These are phyloP conservation scores for Colletotrichum endophyticum DNA, from an alignment of 2,329 filamentous ascomycete species.

Conservation along the genomic window DNA sequence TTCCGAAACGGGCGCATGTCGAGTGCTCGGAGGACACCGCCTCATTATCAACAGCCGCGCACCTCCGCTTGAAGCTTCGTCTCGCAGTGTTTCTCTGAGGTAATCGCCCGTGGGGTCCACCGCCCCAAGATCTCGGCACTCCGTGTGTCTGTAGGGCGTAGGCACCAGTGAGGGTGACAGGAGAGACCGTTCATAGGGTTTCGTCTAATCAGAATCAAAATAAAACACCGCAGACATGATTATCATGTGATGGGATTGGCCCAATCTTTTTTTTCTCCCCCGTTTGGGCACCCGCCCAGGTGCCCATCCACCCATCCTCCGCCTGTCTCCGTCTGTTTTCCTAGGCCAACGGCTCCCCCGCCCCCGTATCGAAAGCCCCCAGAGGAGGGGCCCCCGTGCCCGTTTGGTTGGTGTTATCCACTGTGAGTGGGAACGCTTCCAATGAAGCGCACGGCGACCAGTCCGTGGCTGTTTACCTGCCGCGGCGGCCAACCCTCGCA, in stretches of 20 bases:
- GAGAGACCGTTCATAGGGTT: background rate
- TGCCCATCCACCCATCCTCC: background rate
- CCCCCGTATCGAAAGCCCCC: background rate
- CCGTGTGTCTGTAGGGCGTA: background rate
- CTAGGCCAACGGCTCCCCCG: background rate
- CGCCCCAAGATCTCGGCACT: background rate
- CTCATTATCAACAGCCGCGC: conserved; percentile 1
- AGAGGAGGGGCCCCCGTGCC: conserved; percentile 4
- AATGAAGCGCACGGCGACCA: conserved; percentile 8
- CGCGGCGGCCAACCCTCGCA: background rate
- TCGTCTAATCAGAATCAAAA: background rate
- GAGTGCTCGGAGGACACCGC: conserved; percentile 8
- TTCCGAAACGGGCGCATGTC: conserved; percentile 7
- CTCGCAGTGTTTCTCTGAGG: background rate
- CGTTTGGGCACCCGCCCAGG: background rate
- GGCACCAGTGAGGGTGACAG: background rate
- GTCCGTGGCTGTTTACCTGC: background rate
- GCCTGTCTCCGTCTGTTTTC: background rate
- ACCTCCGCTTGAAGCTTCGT: background rate
- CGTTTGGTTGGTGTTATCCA: conserved; percentile 13
- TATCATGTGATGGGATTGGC: background rate
- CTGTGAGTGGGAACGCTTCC: conserved; percentile 10
- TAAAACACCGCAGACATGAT: conserved; percentile 4
- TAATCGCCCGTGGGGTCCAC: background rate
- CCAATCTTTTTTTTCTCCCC: background rate